A percentile compares a stretch with the other conserved stretches of the same genome.
Conservation (phyloP, 352 stramenopile genomes). For the Globisporangium ultimum region DNA sequence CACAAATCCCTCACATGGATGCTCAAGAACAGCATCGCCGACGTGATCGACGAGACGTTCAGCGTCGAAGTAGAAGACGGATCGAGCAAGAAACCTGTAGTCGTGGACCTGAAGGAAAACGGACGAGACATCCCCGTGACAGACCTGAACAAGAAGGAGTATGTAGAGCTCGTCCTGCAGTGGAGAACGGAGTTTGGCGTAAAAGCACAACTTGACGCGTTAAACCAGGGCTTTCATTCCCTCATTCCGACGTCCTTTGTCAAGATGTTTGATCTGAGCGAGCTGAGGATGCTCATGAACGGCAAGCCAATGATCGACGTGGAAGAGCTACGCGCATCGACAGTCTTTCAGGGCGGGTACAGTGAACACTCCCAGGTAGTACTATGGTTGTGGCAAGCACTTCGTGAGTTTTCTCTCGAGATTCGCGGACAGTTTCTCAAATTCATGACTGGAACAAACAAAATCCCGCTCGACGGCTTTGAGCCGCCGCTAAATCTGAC, state of each 20-base stretch:
- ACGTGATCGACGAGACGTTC: slow-evolving; percentile 85
- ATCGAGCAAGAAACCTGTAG: slow-evolving; percentile 12
- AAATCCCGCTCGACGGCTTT: slow-evolving; percentile 82
- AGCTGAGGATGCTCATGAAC: slow-evolving; percentile 46
- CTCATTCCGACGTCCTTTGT: slow-evolving; percentile 46
- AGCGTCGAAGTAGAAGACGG: slow-evolving; percentile 52
- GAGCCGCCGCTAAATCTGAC: slow-evolving; percentile 86
- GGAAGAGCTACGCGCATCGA: slow-evolving; percentile 77
- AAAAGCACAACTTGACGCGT: slow-evolving; percentile 51
- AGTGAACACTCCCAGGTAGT: slow-evolving; percentile 69
- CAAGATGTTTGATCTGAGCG: slow-evolving; percentile 41
- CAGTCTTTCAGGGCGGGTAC: slow-evolving; percentile 82
- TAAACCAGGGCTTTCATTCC: slow-evolving; percentile 45
- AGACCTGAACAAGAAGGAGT: slow-evolving; percentile 75
- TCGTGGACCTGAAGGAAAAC: slow-evolving; percentile 64
- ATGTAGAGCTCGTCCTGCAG: slow-evolving; percentile 59
- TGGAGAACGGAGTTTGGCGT: slow-evolving; percentile 59
- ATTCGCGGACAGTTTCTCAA: slow-evolving; percentile 68
- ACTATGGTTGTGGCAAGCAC: slow-evolving; percentile 83
- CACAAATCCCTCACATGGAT: slow-evolving; percentile 85
- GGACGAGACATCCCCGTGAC: slow-evolving; percentile 61
- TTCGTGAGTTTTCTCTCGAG: slow-evolving; percentile 62
- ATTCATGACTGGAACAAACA: slow-evolving; percentile 84
- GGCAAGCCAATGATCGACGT: slow-evolving; percentile 73
- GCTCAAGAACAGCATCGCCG: slow-evolving; percentile 75